Base-by-base conservation (phyloP, 306 rosid genomes). In the Biancaea sappan region DNA sequence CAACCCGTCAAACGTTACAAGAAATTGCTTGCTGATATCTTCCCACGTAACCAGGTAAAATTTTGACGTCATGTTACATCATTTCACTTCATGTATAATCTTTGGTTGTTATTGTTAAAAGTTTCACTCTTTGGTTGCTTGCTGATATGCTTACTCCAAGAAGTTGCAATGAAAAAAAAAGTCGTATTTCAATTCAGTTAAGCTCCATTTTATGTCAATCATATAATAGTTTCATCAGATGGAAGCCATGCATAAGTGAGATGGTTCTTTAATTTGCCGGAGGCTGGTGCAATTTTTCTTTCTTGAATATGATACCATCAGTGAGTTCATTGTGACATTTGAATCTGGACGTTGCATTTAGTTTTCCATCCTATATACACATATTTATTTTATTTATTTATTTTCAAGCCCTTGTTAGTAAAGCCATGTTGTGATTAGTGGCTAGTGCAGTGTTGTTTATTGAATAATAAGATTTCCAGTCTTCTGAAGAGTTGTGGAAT, bases 1-100 rank as follows among this genome's bases (percentile, higher is more conserved):
- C 97, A 94, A 71, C 98, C 97, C 0, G 96, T 94, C 74, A 94
- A 94, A 80, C 98, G 97, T 50, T 94, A 91, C 85, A 91, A 91
- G 84, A 91, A 90, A 86, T 67, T 94, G 86, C 85, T 94, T 1
- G 79, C 93, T 57, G 93, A 89, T n/a, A 90, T 90, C 62, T 86
- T 94, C 69, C 98, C 96, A 21, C 92, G 87, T 10, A 81, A 90
- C 76, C 96, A 91, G 98, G 98, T 93, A 64, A 58, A 14, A 13
- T 79, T 77, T 69, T 78, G 71, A 18, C 69, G 47, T 72, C 43
- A 21, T 77, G 19, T 24, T 24, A 18, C 15, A 9, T 46, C 18
- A 12, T 65, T 35, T 57, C 24, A 24, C 52, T 6, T 63, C 25
- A 31, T 34, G 19, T 57, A 29, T 67, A 72, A 12, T 46, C 73